Evolutionary conservation across 768 basidiomycete genomes (phyloP).

Genomic region (Rickenella mellea): DNA sequence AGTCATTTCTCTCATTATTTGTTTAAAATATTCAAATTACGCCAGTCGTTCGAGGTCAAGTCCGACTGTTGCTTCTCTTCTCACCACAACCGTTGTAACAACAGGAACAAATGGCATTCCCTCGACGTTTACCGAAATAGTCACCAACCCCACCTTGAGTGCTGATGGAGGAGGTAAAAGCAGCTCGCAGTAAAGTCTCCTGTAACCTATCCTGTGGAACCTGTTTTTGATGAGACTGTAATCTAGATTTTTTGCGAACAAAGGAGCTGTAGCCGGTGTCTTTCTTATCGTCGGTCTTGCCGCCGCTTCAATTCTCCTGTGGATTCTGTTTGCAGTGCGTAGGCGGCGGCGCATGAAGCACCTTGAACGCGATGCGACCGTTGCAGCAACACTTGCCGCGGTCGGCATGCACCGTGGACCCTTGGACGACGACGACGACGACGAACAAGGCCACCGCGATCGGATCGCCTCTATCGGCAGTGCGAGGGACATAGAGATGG

Average conservation of each 20-base stretch:
- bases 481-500: slow-evolving; percentile 28
- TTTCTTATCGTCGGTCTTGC: slow-evolving; percentile 87
- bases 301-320: slow-evolving; percentile 55
- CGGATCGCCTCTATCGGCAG: background rate
- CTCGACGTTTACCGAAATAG: slow-evolving; percentile 51
- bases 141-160: slow-evolving; percentile 65
- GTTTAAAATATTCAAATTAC: slow-evolving; percentile 53
- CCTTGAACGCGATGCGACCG: slow-evolving; percentile 60
- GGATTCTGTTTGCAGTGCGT: slow-evolving; percentile 61
- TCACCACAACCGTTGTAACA: slow-evolving; percentile 49
- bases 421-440: slow-evolving; percentile 58
- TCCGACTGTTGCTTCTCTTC: slow-evolving; percentile 42
- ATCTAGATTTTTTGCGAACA: slow-evolving; percentile 75
- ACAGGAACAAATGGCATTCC: slow-evolving; percentile 43
- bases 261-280: slow-evolving; percentile 85
- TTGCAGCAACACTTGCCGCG: slow-evolving; percentile 65
- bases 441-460: slow-evolving; percentile 13
- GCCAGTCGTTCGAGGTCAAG: slow-evolving; percentile 37
- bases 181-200: slow-evolving; percentile 47
- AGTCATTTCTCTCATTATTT: slow-evolving; percentile 39
- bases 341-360: slow-evolving; percentile 50
- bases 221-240: background rate
- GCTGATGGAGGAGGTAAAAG: slow-evolving; percentile 31
- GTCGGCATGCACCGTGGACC: slow-evolving; percentile 61
- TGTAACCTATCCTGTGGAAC: slow-evolving; percentile 14